These are phyloP conservation scores for Lipomyces sp. DNA, from an alignment of 805 yeast species.

Conservation along the genomic window DNA sequence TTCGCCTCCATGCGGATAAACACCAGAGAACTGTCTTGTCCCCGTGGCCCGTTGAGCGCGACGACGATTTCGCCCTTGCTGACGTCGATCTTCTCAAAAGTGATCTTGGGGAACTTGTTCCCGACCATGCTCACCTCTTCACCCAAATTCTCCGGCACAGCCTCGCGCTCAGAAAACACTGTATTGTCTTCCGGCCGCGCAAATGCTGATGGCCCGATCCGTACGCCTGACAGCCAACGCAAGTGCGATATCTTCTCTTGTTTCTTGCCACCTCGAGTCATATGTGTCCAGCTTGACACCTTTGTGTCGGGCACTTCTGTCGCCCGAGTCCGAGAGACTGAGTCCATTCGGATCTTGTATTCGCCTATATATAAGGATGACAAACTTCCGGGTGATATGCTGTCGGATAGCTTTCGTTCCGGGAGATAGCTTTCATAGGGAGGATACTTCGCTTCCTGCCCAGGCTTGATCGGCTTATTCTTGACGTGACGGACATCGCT, in stretches of 20 bases:
- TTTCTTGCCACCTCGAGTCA: conserved; percentile 25
- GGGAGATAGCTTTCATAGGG: conserved; percentile 44
- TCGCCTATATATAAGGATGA: too few species aligned
- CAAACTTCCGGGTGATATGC: neutral
- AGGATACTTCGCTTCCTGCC: conserved; percentile 45
- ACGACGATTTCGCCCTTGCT: conserved; percentile 76
- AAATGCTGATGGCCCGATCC: conserved; percentile 58
- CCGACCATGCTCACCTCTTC: conserved; percentile 90
- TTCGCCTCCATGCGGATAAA: conserved; percentile 67
- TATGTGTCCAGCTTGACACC: conserved; percentile 3
- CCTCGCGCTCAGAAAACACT: conserved; percentile 27
- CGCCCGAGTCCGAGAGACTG: too few species aligned
- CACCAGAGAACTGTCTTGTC: conserved; percentile 46
- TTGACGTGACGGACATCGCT: conserved; percentile 41
- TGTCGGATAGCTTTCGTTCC: neutral
- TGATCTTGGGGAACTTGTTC: conserved; percentile 79
- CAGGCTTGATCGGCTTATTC: conserved; percentile 40
- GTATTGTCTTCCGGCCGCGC: conserved; percentile 29
- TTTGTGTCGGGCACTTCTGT: too few species aligned
- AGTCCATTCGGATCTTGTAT: too few species aligned
- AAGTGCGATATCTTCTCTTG: conserved; percentile 55
- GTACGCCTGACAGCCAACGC: conserved; percentile 91
- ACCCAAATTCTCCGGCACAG: conserved; percentile 62
- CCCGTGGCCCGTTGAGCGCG: conserved; percentile 81
- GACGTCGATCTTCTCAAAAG: conserved; percentile 83